Conservation (phyloP, 495 filamentous ascomycete species). For the Saxophila tyrrhenica region DNA sequence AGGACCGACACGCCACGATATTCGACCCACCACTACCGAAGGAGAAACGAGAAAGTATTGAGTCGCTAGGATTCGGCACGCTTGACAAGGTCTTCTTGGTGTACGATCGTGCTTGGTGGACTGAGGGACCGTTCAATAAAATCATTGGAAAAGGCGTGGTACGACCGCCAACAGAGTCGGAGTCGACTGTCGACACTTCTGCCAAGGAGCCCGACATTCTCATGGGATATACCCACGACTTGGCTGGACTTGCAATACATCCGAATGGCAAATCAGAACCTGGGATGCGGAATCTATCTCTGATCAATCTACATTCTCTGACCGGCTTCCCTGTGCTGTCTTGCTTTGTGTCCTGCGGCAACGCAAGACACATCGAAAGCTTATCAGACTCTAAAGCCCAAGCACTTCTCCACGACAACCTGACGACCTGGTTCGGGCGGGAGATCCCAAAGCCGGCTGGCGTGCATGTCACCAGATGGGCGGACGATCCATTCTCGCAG, state of each 20-base stretch:
- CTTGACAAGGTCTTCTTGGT: constrained; percentile 19
- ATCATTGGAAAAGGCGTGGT: constrained; percentile 6
- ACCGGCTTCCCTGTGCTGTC: constrained; percentile 15
- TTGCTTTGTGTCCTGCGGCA: constrained; percentile 15
- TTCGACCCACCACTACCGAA: constrained; percentile 8
- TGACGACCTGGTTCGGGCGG: constrained; percentile 10
- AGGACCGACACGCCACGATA: constrained; percentile 3
- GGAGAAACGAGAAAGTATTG: constrained; percentile 5
- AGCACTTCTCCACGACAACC: constrained; percentile 8
- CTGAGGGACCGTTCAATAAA: constrained; percentile 4
- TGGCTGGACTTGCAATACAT: constrained; percentile 7
- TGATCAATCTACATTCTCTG: constrained; percentile 12
- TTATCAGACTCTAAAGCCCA: constrained; percentile 4
- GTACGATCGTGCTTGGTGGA: constrained; percentile 11
- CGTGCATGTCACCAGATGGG: constrained; percentile 18
- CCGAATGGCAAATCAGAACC: not conserved
- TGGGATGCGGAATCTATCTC: constrained; percentile 3
- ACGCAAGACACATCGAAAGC: constrained; percentile 7
- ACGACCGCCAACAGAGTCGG: not conserved
- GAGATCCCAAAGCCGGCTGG: constrained; percentile 8
- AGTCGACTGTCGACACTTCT: not conserved
- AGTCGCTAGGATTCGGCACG: constrained; percentile 9
- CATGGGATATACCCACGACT: constrained; percentile 8
- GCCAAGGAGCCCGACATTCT: constrained; percentile 1
- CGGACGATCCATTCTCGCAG: constrained; percentile 4